Percentiles rank a stretch among this genome's conserved stretches.
Evolutionary conservation across 148 eudicot species (phyloP).

Genomic region (Rhododendron kiyosumense): DNA sequence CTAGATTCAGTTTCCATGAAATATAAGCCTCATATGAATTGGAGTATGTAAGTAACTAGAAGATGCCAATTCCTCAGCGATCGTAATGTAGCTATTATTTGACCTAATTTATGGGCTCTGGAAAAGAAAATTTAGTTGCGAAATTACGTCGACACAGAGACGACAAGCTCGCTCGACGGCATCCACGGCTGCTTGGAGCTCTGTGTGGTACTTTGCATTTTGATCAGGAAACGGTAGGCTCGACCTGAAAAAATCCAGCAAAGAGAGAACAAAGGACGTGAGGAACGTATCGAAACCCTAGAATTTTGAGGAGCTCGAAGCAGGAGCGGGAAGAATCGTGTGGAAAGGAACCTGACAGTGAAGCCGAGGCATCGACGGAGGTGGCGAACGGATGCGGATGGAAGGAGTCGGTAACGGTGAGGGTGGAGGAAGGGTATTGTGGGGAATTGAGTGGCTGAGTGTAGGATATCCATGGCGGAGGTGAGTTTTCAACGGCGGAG

Average conservation of each 20-base stretch:
- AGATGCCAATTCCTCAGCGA: background rate
- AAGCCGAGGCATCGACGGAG: slow-evolving; percentile 29
- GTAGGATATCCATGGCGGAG: slow-evolving; percentile 48
- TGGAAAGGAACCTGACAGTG: slow-evolving; percentile 32
- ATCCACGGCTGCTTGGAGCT: slow-evolving; percentile 75
- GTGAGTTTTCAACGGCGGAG: background rate
- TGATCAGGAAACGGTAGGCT: slow-evolving; percentile 53
- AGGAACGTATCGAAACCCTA: slow-evolving; percentile 13
- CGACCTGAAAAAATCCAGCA: slow-evolving; percentile 33
- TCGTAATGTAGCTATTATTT: background rate
- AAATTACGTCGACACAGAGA: slow-evolving; percentile 74
- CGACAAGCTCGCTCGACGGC: slow-evolving; percentile 80
- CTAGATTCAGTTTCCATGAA: background rate
- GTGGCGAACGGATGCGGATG: slow-evolving; percentile 19
- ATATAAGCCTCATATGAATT: background rate
- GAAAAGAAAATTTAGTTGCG: background rate
- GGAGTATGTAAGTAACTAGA: background rate
- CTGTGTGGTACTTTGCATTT: slow-evolving; percentile 60
- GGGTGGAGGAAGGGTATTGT: background rate
- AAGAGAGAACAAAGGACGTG: background rate
- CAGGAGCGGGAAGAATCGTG: background rate
- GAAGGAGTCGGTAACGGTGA: background rate
- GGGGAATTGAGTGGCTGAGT: slow-evolving; percentile 18
- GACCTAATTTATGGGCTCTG: background rate
- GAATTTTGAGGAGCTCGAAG: background rate